phyloP scores from a whole-genome alignment of 306 rosid genomes.

The Aeschynomene evenia region DNA sequence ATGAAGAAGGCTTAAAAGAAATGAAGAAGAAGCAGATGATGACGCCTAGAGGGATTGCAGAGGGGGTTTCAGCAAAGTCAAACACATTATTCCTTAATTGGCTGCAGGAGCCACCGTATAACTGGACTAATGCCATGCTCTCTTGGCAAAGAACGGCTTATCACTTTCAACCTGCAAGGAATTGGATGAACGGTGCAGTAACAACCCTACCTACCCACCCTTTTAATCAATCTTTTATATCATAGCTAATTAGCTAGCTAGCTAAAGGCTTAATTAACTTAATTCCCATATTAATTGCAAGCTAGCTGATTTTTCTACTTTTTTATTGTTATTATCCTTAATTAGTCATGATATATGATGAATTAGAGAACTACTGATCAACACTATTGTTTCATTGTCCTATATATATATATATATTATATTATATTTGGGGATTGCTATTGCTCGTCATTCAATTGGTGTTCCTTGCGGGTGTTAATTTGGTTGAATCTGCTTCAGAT shows the following conservation, averaged over 20 bases:
- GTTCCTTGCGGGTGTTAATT: slow-evolving; percentile 14
- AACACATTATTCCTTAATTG: slow-evolving; percentile 30
- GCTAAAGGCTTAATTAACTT: neutral
- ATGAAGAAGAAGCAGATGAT: too few relatives aligned
- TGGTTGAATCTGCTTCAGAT: slow-evolving; percentile 55
- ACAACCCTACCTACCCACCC: neutral
- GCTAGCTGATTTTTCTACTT: neutral
- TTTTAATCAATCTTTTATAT: neutral
- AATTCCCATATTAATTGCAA: neutral
- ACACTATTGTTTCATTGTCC: neutral
- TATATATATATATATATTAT: too few relatives aligned
- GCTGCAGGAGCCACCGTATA: slow-evolving; percentile 33
- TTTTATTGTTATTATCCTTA: neutral
- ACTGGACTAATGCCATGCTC: slow-evolving; percentile 85
- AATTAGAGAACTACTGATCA: slow-evolving; percentile 29
- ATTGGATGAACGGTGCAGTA: slow-evolving; percentile 96
- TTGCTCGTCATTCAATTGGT: slow-evolving; percentile 20
- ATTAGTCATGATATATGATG: too few relatives aligned
- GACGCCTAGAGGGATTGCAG: slow-evolving; percentile 57
- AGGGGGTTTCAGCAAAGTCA: slow-evolving; percentile 84
- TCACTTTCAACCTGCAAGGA: slow-evolving; percentile 70
- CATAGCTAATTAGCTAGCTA: too few relatives aligned
- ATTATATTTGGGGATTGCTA: too few relatives aligned
- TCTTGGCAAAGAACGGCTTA: slow-evolving; percentile 85
- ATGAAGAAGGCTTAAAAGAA: too few relatives aligned